Base-by-base conservation (phyloP, 2,329 filamentous ascomycete genomes). In the Pseudopyricularia cyperi region DNA sequence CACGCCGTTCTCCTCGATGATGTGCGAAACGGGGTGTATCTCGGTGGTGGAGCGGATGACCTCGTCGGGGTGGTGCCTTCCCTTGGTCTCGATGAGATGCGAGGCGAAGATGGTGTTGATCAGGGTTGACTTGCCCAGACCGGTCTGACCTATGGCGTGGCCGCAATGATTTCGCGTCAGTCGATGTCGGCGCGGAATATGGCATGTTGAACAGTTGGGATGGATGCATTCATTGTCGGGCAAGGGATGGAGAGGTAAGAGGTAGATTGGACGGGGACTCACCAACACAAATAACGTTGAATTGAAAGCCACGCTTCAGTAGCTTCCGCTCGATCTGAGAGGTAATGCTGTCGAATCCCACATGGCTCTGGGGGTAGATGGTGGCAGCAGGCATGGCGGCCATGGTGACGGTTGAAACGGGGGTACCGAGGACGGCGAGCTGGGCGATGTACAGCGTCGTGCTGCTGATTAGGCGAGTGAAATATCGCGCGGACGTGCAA, bases 41-140 rank as follows among this genome's bases (percentile, higher is more conserved):
- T 97, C 93, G 66, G 93, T 98, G 57, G 93, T 98, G 59, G 86
- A 86, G 68, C 93, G 89, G 63, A 95, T 88, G 62, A 85, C 84
- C 77, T 98, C 93, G 66, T 95, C 87, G 59, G 93, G 93, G 56
- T 85, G 76, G 65, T 97, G 77, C 66, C 93, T 89, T 66, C 93
- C 93, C 79, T 98, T 98, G 67, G 89, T 95, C 71, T 98, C 91
- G 72, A 98, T 96, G 62, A 98, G 82, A 77, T 98, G 93, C 61
- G 93, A 97, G 61, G 93, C 93, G 74, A 98, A 98, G 77, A 98
- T 96, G 72, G 93, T 98, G 81, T 98, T 98, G 80, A 98, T 95
- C 68, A 98, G 75, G 57, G 93, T 98, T 53, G 91, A 97, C 77
- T 98, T 98, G 73, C 93, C 93, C 63, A 98, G 83, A 70, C 93